Conservation (phyloP, 73 alveolate species). For the Tetrahymena elliotti region DNA sequence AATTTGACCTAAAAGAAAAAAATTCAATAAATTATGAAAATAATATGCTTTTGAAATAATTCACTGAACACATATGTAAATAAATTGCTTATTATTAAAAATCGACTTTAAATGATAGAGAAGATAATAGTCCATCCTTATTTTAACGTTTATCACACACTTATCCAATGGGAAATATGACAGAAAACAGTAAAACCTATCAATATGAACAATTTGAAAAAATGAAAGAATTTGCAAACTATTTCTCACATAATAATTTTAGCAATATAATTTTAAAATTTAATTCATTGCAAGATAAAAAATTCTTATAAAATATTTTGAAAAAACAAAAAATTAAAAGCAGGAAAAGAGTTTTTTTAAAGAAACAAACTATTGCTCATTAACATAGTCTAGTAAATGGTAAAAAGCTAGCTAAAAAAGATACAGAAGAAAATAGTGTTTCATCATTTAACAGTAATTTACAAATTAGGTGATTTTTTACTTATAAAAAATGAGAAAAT, state of each 20-base stretch:
- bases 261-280: background rate
- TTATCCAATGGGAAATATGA: background rate
- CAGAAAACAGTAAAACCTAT: background rate
- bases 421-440: background rate
- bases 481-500: background rate
- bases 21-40: background rate
- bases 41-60: background rate
- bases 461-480: background rate
- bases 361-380: background rate
- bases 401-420: background rate
- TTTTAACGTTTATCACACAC: background rate
- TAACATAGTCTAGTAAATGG: background rate
- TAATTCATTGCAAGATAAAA: background rate
- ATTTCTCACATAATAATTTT: background rate
- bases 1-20: background rate
- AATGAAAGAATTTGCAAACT: background rate
- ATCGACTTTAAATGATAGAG: background rate
- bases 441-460: background rate
- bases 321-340: background rate
- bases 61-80: background rate
- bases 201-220: background rate
- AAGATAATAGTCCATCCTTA: background rate
- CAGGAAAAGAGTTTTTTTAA: background rate
- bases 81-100: no score
- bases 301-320: background rate